These are phyloP conservation scores for Penicillium sclerotiorum DNA, from an alignment of 2,329 filamentous ascomycete species.

Conservation along the genomic window DNA sequence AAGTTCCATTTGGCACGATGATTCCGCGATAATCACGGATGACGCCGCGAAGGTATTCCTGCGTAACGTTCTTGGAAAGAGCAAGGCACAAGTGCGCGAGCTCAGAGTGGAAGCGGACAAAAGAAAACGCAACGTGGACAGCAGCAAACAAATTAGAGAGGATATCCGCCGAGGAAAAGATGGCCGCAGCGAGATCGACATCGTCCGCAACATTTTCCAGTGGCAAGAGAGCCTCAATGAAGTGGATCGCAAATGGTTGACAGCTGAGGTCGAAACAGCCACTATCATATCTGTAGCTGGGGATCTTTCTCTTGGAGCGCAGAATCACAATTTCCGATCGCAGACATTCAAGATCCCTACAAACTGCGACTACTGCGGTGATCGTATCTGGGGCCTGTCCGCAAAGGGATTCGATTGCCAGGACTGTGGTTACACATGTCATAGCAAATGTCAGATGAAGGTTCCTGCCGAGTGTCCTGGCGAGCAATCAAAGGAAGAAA, in stretches of 20 bases:
- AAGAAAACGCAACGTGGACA: conserved; percentile 83
- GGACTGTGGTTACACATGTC: conserved; percentile 96
- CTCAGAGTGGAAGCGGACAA: conserved; percentile 81
- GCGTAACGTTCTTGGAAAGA: conserved; percentile 88
- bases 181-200: conserved; percentile 83
- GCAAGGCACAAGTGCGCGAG: conserved; percentile 79
- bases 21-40: conserved; percentile 81
- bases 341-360: conserved; percentile 99
- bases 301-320: conserved; percentile 87
- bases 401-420: conserved; percentile 96
- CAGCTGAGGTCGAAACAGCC: conserved; percentile 87
- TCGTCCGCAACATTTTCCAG: conserved; percentile 79
- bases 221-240: conserved; percentile 85
- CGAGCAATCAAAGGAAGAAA: conserved; percentile 90
- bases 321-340: conserved; percentile 97
- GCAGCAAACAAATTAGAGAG: conserved; percentile 71
- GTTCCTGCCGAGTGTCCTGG: conserved; percentile 94
- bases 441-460: conserved; percentile 99
- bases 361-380: conserved; percentile 94
- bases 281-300: conserved; percentile 91
- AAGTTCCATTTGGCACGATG: conserved; percentile 96
- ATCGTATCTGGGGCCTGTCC: conserved; percentile 94
- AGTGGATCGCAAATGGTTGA: conserved; percentile 78
- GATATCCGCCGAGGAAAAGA: conserved; percentile 80
- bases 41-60: conserved; percentile 86